A percentile compares a stretch with the other conserved stretches of the same genome.
These are phyloP conservation scores for Candida golubevii DNA, from an alignment of 805 yeast genomes.

Conservation along the genomic window DNA sequence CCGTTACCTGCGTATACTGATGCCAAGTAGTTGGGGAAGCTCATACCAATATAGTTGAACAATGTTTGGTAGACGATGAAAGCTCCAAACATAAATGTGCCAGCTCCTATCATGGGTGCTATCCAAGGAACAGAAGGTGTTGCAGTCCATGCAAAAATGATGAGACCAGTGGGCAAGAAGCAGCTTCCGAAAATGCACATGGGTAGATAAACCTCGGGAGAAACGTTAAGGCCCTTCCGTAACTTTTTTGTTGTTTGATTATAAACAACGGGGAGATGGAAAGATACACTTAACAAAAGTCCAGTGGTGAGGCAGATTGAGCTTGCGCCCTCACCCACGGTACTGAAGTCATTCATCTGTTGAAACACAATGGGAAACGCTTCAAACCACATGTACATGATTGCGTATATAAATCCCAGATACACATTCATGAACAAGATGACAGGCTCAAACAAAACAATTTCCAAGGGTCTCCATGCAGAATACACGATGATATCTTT, in stretches of 20 bases:
- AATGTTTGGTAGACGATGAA: slow-evolving; percentile 14
- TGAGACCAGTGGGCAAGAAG: slow-evolving; percentile 10
- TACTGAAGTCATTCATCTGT: slow-evolving; percentile 7
- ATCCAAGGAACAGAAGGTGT: slow-evolving; percentile 12
- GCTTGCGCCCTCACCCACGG: slow-evolving; percentile 10
- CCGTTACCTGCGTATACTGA: slow-evolving; percentile 13
- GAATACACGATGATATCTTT: slow-evolving; percentile 7
- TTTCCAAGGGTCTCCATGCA: slow-evolving; percentile 12
- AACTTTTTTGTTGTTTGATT: slow-evolving; percentile 2
- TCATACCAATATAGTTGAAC: slow-evolving; percentile 12
- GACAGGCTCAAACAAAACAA: slow-evolving; percentile 13
- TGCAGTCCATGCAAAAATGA: slow-evolving; percentile 12
- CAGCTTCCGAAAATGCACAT: slow-evolving; percentile 9
- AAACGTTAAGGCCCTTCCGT: slow-evolving; percentile 1
- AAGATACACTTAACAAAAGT: slow-evolving; percentile 2
- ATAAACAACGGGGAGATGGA: slow-evolving; percentile 9
- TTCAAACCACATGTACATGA: slow-evolving; percentile 15
- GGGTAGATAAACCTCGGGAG: slow-evolving; percentile 11
- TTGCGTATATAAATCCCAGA: slow-evolving; percentile 11
- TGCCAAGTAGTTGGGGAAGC: slow-evolving; percentile 10
- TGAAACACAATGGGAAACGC: slow-evolving; percentile 13
- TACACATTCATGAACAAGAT: slow-evolving; percentile 12
- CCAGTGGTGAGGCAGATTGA: slow-evolving; percentile 9
- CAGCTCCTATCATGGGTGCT: slow-evolving; percentile 12
- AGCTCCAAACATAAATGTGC: slow-evolving; percentile 8